Percentiles rank a stretch among this genome's conserved stretches.
These are phyloP conservation scores for Aplosporella prunicola DNA, from an alignment of 2,329 filamentous ascomycete genomes.

Conservation along the genomic window DNA sequence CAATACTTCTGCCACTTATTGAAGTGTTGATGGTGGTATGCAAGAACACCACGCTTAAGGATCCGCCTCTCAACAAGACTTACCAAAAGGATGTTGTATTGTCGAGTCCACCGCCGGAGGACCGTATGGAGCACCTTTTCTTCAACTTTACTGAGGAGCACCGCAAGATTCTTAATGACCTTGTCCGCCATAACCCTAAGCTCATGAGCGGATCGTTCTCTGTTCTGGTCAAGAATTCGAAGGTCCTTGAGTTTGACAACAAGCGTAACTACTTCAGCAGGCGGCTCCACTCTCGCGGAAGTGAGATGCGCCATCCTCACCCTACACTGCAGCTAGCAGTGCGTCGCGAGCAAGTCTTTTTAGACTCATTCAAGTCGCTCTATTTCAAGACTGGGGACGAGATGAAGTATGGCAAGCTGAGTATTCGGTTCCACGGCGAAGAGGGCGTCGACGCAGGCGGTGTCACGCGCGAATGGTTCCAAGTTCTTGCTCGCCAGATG, in stretches of 20 bases:
- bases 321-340: conserved; percentile 78
- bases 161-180: conserved; percentile 92
- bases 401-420: conserved; percentile 98
- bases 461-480: conserved; percentile 98
- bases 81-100: conserved; percentile 57
- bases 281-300: conserved; percentile 69
- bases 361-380: conserved; percentile 95
- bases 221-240: conserved; percentile 92
- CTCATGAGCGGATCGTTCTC: conserved; percentile 98
- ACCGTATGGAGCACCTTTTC: conserved; percentile 80
- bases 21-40: conserved; percentile 98
- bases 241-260: conserved; percentile 98
- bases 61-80: conserved; percentile 42
- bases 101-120: conserved; percentile 68
- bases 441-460: conserved; percentile 97
- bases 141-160: conserved; percentile 97
- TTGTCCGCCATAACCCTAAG: conserved; percentile 93
- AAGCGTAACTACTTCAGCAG: conserved; percentile 98
- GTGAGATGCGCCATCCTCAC: conserved; percentile 61
- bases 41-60: conserved; percentile 85
- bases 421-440: conserved; percentile 93
- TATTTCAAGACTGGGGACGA: conserved; percentile 96
- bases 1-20: conserved; percentile 86
- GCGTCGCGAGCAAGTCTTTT: conserved; percentile 89
- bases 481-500: conserved; percentile 94